Evolutionary conservation across 2,329 filamentous ascomycete genomes (phyloP).

Genomic region (Colletotrichum sidae): DNA sequence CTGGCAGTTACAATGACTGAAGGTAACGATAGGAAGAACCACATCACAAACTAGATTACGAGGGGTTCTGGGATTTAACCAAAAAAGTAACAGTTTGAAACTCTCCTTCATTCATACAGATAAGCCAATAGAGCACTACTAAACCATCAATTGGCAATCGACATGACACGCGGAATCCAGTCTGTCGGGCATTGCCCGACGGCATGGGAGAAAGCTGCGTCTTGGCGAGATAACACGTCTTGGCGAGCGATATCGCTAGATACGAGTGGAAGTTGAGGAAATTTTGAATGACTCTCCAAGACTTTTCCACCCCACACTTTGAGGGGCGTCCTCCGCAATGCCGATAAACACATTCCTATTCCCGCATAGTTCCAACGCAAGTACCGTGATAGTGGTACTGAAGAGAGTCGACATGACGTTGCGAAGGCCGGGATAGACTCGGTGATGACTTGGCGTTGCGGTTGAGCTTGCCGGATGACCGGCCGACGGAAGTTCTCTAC

Average conservation of each 20-base stretch:
- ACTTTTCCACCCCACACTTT: conserved; percentile 17
- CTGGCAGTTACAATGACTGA: too few relatives aligned
- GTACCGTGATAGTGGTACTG: conserved; percentile 6
- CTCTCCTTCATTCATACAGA: background rate
- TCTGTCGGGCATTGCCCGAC: background rate
- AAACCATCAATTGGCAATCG: background rate
- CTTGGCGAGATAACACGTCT: conserved; percentile 35
- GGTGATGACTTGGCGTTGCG: conserved; percentile 22
- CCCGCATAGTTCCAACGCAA: conserved; percentile 15
- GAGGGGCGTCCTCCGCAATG: conserved; percentile 28
- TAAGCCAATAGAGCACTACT: background rate
- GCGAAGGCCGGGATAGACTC: background rate
- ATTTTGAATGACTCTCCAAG: conserved; percentile 2
- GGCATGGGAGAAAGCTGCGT: background rate
- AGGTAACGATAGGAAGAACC: fast-evolving
- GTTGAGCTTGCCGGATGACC: background rate
- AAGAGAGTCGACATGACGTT: conserved; percentile 17
- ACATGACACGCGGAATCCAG: background rate
- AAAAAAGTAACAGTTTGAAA: too few relatives aligned
- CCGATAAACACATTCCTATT: conserved; percentile 32
- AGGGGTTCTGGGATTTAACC: too few relatives aligned
- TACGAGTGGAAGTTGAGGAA: background rate
- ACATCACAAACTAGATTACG: too few relatives aligned
- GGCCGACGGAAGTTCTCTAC: background rate
- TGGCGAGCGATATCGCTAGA: conserved; percentile 21